Percentiles rank a stretch among this genome's conserved stretches.
Evolutionary conservation across 2,329 filamentous ascomycete species (phyloP).

Genomic region (Trichoderma hamatum): DNA sequence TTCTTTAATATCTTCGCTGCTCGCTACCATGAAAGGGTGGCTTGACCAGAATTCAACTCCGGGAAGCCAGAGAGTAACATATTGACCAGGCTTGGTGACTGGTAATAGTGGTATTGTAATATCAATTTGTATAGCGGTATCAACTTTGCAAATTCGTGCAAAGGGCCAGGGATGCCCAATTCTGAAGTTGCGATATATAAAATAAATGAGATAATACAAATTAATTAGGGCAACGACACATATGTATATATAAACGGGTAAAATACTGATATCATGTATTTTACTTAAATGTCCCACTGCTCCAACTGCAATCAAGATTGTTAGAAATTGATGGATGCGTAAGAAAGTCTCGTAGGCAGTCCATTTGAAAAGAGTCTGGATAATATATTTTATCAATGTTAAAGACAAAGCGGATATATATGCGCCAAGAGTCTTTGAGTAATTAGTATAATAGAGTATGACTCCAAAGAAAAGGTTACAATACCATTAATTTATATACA

Average conservation of each 20-base stretch:
- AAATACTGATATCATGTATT: no score
- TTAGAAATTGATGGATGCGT: background rate
- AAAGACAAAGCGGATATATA: background rate
- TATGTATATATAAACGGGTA: no score
- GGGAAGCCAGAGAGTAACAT: background rate
- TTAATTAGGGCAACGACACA: no score
- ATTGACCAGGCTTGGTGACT: background rate
- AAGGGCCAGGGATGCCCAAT: background rate
- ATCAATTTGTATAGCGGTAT: background rate
- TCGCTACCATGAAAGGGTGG: background rate
- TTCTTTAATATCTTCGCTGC: background rate
- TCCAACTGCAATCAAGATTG: background rate
- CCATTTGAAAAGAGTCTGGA: background rate
- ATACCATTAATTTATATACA: background rate
- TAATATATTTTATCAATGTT: background rate
- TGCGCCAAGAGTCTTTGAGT: no score
- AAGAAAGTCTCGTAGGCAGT: background rate
- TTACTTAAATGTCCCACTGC: background rate
- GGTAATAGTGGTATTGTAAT: background rate
- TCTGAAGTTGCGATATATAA: no score
- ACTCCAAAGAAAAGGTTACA: background rate
- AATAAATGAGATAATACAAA: no score
- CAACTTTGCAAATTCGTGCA: background rate
- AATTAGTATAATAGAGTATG: background rate
- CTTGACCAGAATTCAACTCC: background rate